These are phyloP conservation scores for Ottelia alismoides DNA, from an alignment of 106 monocot genomes.

Conservation along the genomic window DNA sequence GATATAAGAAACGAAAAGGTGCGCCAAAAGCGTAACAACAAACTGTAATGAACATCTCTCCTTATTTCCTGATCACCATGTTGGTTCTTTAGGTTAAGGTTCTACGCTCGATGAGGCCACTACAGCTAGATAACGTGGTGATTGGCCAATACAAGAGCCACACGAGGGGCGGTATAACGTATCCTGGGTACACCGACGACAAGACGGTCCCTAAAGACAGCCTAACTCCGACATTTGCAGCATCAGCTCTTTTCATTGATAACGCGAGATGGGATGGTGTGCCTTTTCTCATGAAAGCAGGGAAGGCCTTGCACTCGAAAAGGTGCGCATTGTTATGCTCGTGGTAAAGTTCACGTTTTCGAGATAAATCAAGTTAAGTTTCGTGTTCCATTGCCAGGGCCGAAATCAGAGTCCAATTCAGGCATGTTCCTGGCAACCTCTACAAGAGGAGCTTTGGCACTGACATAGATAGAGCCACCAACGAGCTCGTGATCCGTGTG, in stretches of 20 bases:
- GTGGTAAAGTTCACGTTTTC: background rate
- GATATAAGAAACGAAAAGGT: constrained; percentile 89
- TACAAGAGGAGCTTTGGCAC: constrained; percentile 48
- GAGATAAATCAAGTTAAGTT: background rate
- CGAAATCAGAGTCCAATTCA: constrained; percentile 84
- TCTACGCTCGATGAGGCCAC: constrained; percentile 53
- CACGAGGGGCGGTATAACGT: constrained; percentile 42
- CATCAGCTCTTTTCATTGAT: constrained; percentile 73
- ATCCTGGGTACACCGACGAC: constrained; percentile 60
- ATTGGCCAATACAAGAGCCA: constrained; percentile 82
- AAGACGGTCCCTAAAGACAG: constrained; percentile 58
- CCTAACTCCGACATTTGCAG: constrained; percentile 77
- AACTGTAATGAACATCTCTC: no score
- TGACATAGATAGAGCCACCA: constrained; percentile 62
- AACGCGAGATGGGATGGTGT: constrained; percentile 91
- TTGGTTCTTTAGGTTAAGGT: constrained; percentile 76
- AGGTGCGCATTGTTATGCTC: constrained; percentile 13
- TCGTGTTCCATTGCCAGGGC: constrained; percentile 28
- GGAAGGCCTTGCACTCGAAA: constrained; percentile 54
- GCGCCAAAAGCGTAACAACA: no score
- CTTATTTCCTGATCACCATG: no score
- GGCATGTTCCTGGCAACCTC: constrained; percentile 74
- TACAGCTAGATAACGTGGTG: constrained; percentile 63
- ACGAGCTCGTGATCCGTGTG: constrained; percentile 80
- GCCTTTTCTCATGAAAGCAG: constrained; percentile 88